Percentiles rank a stretch among this genome's conserved stretches.
phyloP scores from a whole-genome alignment of 768 basidiomycete genomes.

The Clavaria fumosa region DNA sequence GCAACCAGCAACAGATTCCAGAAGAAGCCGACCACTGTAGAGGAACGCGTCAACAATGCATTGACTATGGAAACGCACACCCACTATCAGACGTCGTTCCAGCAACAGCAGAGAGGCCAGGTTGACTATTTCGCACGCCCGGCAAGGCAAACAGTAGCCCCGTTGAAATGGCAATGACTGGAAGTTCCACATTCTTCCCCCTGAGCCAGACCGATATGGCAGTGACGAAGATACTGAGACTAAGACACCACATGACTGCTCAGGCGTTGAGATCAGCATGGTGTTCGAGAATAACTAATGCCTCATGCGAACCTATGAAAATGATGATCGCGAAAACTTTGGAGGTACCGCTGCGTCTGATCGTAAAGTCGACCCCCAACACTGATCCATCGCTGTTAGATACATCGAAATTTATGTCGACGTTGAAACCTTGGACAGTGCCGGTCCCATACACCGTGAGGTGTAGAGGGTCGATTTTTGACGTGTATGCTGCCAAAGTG shows the following conservation, averaged over 20 bases:
- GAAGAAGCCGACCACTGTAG: too few relatives aligned
- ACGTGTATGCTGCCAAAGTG: too few relatives aligned
- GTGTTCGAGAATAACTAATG: too few relatives aligned
- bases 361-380: too few relatives aligned
- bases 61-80: too few relatives aligned
- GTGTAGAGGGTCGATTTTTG: not conserved
- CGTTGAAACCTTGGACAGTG: not conserved
- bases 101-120: not conserved
- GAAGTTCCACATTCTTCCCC: not conserved
- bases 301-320: too few relatives aligned
- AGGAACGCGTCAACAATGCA: too few relatives aligned
- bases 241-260: conserved; percentile 1
- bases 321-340: too few relatives aligned
- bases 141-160: not conserved
- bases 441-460: not conserved
- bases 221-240: conserved; percentile 1
- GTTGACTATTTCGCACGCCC: not conserved
- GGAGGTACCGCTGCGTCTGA: too few relatives aligned
- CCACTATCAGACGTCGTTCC: not conserved
- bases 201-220: not conserved
- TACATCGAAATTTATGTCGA: not conserved
- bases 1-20: too few relatives aligned
- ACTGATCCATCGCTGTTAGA: not conserved
- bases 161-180: not conserved
- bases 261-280: not conserved